These are phyloP conservation scores for Phytophthora sojae DNA, from an alignment of 352 stramenopile species.

Conservation along the genomic window DNA sequence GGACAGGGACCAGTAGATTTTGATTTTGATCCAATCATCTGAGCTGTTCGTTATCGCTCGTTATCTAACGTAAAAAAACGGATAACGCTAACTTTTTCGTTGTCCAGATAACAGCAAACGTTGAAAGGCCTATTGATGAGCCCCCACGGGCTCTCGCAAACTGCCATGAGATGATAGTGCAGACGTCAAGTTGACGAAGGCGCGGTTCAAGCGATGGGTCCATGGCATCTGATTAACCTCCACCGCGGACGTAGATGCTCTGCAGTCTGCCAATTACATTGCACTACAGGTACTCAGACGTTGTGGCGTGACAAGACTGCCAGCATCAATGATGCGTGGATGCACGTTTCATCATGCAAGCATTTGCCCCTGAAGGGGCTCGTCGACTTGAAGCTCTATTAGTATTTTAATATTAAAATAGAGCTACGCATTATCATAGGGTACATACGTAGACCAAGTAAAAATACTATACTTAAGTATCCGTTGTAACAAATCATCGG, in stretches of 20 bases:
- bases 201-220: too few relatives aligned
- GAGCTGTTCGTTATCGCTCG: too few relatives aligned
- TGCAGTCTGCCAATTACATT: neutral
- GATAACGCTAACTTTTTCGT: too few relatives aligned
- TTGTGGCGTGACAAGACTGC: neutral
- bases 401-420: too few relatives aligned
- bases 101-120: too few relatives aligned
- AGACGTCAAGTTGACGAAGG: neutral
- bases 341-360: neutral
- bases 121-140: too few relatives aligned
- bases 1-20: too few relatives aligned
- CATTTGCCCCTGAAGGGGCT: neutral
- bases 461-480: neutral
- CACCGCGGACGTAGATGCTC: neutral
- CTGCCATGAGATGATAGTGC: too few relatives aligned
- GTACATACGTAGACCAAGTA: neutral
- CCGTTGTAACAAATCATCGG: neutral
- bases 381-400: neutral
- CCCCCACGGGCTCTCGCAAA: too few relatives aligned
- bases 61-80: too few relatives aligned
- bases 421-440: neutral
- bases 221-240: neutral
- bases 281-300: neutral
- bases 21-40: too few relatives aligned
- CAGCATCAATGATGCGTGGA: slow-evolving; percentile 7